A percentile compares a stretch with the other conserved stretches of the same genome.
phyloP scores from a whole-genome alignment of 1,284 basidiomycete species.

The Quambalaria eucalypti region DNA sequence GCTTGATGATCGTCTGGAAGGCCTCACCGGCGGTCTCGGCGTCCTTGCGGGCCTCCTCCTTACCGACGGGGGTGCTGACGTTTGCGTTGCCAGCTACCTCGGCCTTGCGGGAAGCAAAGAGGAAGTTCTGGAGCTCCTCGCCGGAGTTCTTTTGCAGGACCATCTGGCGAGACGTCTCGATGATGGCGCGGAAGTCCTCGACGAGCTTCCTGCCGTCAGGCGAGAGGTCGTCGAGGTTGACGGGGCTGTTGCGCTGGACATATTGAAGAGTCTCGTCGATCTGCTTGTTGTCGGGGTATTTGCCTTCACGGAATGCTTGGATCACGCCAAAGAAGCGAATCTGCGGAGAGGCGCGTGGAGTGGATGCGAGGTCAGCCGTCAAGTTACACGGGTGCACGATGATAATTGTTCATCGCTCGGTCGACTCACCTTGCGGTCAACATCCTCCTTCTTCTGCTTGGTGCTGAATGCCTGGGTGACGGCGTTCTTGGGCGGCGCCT shows the following conservation, averaged over 20 bases:
- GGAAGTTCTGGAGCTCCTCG: conserved; percentile 43
- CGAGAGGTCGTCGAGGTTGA: conserved; percentile 32
- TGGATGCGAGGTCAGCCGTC: neutral
- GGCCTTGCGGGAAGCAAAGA: conserved; percentile 31
- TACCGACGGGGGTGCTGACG: conserved; percentile 21
- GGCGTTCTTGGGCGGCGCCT: conserved; percentile 20
- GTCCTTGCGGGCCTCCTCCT: conserved; percentile 36
- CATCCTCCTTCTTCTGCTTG: conserved; percentile 23
- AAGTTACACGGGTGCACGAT: neutral
- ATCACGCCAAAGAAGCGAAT: conserved; percentile 35
- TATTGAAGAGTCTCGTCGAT: conserved; percentile 23
- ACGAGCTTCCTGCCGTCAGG: conserved; percentile 37
- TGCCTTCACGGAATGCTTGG: conserved; percentile 39
- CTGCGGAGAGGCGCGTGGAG: neutral
- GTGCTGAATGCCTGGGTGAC: conserved; percentile 18
- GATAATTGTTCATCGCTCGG: neutral
- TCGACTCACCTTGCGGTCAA: conserved; percentile 31
- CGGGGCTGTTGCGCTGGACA: conserved; percentile 28
- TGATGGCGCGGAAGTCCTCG: conserved; percentile 30
- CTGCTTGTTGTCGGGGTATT: conserved; percentile 42
- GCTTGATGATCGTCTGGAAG: conserved; percentile 36
- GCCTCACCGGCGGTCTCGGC: conserved; percentile 38
- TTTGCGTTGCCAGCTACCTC: conserved; percentile 21
- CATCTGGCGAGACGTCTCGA: conserved; percentile 18
- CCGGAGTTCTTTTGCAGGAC: conserved; percentile 38